A percentile compares a stretch with the other conserved stretches of the same genome.
phyloP scores from a whole-genome alignment of 2,329 filamentous ascomycete species.

The Colletotrichum camelliae region DNA sequence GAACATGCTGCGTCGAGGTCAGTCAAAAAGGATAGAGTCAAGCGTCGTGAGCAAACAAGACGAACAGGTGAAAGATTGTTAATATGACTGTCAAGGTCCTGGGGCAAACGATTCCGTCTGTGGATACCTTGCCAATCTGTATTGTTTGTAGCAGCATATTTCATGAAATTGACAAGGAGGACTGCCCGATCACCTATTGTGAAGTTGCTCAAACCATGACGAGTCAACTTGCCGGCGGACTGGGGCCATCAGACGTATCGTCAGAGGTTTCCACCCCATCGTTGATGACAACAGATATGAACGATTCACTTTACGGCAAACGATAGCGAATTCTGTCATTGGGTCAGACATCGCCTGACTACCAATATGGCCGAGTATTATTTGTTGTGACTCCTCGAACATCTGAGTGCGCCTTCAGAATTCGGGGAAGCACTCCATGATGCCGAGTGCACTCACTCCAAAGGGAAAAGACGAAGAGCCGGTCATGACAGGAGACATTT shows the following conservation, averaged over 20 bases:
- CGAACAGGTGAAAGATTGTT: background rate
- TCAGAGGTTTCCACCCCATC: background rate
- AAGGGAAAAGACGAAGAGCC: background rate
- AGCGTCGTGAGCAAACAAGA: background rate
- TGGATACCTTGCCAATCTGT: background rate
- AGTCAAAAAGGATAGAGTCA: background rate
- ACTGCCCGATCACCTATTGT: background rate
- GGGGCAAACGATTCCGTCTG: background rate
- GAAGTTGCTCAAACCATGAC: background rate
- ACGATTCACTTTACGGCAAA: background rate
- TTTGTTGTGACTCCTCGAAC: no score
- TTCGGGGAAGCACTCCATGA: background rate
- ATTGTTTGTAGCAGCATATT: background rate
- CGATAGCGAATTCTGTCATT: background rate
- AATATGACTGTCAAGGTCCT: background rate
- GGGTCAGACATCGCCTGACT: no score
- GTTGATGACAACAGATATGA: background rate
- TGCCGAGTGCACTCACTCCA: background rate
- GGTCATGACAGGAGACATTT: rapidly evolving
- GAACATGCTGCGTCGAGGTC: background rate
- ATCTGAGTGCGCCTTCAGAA: no score
- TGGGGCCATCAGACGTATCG: rapidly evolving
- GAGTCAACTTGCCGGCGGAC: background rate
- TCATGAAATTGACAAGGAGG: background rate
- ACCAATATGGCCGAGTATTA: no score